Evolutionary conservation across 176 grass and related monocot species (phyloP).

Genomic region (Oryza australiensis): DNA sequence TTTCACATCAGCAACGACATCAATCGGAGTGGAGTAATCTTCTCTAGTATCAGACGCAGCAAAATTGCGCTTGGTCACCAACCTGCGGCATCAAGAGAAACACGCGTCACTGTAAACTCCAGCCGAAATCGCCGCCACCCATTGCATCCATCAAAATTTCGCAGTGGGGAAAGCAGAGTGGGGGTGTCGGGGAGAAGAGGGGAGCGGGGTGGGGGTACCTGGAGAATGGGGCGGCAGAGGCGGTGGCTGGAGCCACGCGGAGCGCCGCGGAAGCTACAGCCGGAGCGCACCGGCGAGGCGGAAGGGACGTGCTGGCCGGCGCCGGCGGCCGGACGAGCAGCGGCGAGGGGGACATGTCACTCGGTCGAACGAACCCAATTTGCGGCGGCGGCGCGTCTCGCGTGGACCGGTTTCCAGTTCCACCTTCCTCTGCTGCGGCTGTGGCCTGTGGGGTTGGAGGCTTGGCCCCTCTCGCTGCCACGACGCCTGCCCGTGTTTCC

Average conservation of each 20-base stretch:
- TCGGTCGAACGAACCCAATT: neutral
- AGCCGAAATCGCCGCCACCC: neutral
- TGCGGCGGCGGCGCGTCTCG: neutral
- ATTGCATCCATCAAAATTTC: conserved; percentile 4
- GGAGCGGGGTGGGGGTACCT: neutral
- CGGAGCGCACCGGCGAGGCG: conserved; percentile 26
- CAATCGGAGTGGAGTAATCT: conserved; percentile 67
- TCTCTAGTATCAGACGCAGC: conserved; percentile 47
- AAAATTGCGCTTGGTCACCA: conserved; percentile 57
- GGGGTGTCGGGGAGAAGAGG: neutral
- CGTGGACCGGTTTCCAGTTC: conserved; percentile 19
- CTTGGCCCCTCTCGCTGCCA: neutral
- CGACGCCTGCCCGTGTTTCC: neutral
- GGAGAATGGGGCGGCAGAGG: neutral
- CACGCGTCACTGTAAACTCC: neutral
- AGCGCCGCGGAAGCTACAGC: neutral
- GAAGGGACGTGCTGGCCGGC: conserved; percentile 19
- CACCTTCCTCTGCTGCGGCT: conserved; percentile 1
- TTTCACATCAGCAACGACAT: conserved; percentile 85
- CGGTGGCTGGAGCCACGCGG: neutral
- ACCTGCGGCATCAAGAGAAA: conserved; percentile 35
- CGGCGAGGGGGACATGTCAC: conserved; percentile 41
- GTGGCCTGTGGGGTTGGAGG: neutral
- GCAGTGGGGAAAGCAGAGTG: neutral
- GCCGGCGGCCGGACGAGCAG: conserved; percentile 44